These are phyloP conservation scores for Penicillium sp. DNA, from an alignment of 2,329 filamentous ascomycete genomes.

Conservation along the genomic window DNA sequence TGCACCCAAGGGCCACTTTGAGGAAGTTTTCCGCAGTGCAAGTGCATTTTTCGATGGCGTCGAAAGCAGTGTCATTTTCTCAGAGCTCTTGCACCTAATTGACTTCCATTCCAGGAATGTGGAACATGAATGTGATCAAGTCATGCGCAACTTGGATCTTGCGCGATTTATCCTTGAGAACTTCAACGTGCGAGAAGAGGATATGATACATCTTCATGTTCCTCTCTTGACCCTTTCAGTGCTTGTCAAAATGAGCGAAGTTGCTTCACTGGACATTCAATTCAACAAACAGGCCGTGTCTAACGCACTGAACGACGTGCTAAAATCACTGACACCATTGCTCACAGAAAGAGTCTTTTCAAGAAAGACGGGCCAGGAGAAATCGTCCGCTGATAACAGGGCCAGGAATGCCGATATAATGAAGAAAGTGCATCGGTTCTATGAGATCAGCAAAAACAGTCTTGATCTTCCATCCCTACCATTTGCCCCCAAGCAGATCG, in stretches of 20 bases:
- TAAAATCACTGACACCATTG: conserved; percentile 30
- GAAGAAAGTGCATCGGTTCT: conserved; percentile 63
- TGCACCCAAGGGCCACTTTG: conserved; percentile 68
- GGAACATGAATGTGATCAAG: conserved; percentile 48
- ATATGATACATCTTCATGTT: conserved; percentile 86
- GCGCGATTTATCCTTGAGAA: conserved; percentile 78
- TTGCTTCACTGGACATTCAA: conserved; percentile 20
- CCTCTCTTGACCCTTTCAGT: conserved; percentile 71
- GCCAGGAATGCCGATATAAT: conserved; percentile 48
- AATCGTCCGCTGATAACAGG: conserved; percentile 15
- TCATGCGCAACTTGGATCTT: conserved; percentile 64
- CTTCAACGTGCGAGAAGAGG: conserved; percentile 93
- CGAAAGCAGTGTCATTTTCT: conserved; percentile 89
- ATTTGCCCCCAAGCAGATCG: conserved; percentile 55
- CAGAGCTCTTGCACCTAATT: conserved; percentile 70
- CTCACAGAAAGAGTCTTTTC: conserved; percentile 51
- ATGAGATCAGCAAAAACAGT: conserved; percentile 67
- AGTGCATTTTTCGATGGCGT: conserved; percentile 97
- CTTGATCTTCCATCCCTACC: conserved; percentile 62
- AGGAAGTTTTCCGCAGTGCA: conserved; percentile 86
- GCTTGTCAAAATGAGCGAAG: conserved; percentile 46
- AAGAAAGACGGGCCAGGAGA: conserved; percentile 46
- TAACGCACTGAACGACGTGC: conserved; percentile 28
- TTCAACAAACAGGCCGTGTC: conserved; percentile 22
- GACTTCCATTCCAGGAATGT: conserved; percentile 52